Evolutionary conservation across 768 basidiomycete genomes (phyloP), one percentile per base, ranked within the genome.

Genomic region (Tremella mesenterica): DNA sequence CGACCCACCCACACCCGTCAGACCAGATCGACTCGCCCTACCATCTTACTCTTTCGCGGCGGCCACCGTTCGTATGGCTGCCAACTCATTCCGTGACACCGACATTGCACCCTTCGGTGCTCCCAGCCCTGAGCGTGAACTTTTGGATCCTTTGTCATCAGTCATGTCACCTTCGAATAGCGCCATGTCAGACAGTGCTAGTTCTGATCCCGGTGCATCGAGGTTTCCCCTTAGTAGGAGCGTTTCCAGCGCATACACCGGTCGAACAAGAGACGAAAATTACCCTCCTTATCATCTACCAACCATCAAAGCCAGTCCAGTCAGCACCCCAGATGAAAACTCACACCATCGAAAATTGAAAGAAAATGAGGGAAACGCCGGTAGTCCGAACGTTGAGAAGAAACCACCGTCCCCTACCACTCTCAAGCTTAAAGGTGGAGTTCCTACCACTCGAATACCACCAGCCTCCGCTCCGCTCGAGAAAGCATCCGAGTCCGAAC

Each of bases 121-220:
- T 0, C 90, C 91, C 1, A 88, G 85, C 10, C 91, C 91, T 0
- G 91, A 96, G 67, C 83, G 86, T 61, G 91, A 95, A 67, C 79
- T 93, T 23, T 84, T 84, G 9, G 91, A 95, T 73, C 91, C 91
- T 0, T 83, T 95, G 82, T 48, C 59, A 4, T 50, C 56, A 2
- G 48, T 58, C 33, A 29, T 54, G 21, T 50, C 56, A 10, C 16
- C 48, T 2, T 48, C 60, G 20, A 41, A 26, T 5, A n/a, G 48
- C 9, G 51, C 51, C 23, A 6, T 46, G 44, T 41, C 48, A 30
- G 56, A 57, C 21, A 59, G 59, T 47, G 56, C 63, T 1, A 67
- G 59, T 28, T 67, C 67, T 27, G 59, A 67, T 52, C 63, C 68
- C 7, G 65, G 65, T 14, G 67, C 76, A 77, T 49, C 56, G 67